Percentiles rank a stretch among this genome's conserved stretches.
phyloP scores from a whole-genome alignment of 768 basidiomycete species.

The Pleurotus ostreatus region DNA sequence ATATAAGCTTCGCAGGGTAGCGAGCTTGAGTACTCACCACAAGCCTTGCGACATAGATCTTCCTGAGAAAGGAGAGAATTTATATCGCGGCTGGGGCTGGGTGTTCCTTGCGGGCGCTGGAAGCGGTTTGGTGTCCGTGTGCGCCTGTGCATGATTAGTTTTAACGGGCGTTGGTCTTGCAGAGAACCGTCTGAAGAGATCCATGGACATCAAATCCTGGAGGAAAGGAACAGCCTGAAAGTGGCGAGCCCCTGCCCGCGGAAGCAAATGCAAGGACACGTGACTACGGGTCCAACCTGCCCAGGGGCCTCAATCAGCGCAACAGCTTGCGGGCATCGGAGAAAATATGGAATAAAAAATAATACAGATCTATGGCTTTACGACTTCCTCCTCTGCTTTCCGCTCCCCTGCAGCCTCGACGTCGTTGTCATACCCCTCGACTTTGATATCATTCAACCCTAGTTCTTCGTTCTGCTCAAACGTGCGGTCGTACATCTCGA shows the following conservation, averaged over 20 bases:
- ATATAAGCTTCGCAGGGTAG: not conserved
- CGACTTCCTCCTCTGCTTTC: no score
- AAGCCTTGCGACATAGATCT: not conserved
- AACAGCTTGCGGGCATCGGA: no score
- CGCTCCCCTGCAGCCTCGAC: no score
- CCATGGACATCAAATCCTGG: no score
- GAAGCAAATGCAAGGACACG: no score
- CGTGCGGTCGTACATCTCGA: conserved; percentile 79
- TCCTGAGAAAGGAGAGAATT: not conserved
- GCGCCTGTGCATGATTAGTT: not conserved
- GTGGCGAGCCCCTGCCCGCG: no score
- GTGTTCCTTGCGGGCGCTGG: not conserved
- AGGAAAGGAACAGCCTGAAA: no score
- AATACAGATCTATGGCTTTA: no score
- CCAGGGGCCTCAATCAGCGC: no score
- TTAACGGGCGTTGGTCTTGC: not conserved
- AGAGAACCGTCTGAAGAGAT: not conserved
- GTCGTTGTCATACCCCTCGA: conserved; percentile 63
- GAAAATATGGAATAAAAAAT: no score
- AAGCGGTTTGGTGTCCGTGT: not conserved
- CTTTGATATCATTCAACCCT: conserved; percentile 86
- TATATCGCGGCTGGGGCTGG: not conserved
- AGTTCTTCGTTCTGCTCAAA: conserved; percentile 94
- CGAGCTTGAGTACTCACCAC: not conserved
- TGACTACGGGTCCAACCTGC: no score